Conservation (phyloP, 176 grass and related monocot species). For the Leersia perrieri region DNA sequence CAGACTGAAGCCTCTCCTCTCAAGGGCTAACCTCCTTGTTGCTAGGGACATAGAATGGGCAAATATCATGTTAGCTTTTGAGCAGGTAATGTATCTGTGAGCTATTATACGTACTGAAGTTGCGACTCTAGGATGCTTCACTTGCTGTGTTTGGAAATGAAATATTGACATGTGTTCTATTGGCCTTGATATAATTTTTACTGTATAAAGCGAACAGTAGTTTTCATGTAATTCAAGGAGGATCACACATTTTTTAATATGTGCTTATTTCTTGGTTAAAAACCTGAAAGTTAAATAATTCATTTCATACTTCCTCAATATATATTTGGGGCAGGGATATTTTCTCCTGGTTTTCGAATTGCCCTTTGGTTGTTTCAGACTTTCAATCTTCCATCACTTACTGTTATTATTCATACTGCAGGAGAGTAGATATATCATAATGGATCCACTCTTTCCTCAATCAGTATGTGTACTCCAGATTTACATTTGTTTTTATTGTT, state of each 20-base stretch:
- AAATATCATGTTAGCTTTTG: slow-evolving; percentile 82
- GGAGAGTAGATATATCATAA: slow-evolving; percentile 91
- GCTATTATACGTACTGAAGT: neutral
- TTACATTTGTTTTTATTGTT: slow-evolving; percentile 2
- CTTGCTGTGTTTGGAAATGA: slow-evolving; percentile 4
- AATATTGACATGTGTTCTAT: neutral
- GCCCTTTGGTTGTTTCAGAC: neutral
- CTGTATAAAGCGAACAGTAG: neutral
- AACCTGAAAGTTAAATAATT: neutral
- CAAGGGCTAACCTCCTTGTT: slow-evolving; percentile 76
- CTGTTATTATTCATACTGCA: slow-evolving; percentile 40
- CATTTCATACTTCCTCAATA: neutral
- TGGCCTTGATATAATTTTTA: neutral
- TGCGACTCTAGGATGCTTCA: slow-evolving; percentile 6
- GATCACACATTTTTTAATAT: neutral
- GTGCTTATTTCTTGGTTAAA: neutral
- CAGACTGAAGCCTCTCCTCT: slow-evolving; percentile 66
- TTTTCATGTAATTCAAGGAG: neutral
- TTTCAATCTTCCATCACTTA: neutral
- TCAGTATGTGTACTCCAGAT: slow-evolving; percentile 52
- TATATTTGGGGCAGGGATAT: neutral
- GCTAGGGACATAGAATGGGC: slow-evolving; percentile 97
- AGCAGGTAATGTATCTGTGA: slow-evolving; percentile 68
- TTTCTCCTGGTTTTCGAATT: neutral
- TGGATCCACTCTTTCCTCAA: slow-evolving; percentile 68